Evolutionary conservation across 2,329 filamentous ascomycete species (phyloP), one percentile per base, ranked within the genome.

Genomic region (Lachnellula willkommii): DNA sequence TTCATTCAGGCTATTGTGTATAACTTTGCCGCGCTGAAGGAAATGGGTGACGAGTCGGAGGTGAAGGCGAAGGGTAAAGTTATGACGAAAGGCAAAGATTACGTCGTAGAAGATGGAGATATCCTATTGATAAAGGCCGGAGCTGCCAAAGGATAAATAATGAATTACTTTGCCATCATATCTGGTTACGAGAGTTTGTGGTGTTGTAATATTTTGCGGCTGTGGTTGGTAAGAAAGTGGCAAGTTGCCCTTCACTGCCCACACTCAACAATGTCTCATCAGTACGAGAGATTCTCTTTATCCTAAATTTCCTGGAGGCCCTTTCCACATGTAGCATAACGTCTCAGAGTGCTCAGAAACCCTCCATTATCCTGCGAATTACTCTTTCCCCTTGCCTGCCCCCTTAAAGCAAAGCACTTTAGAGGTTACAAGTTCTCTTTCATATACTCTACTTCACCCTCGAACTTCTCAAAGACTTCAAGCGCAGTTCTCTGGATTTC

Each of bases 71-170:
- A 93, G 74, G 94, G 94, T 68, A 99, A 99, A 80, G 74, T 99
- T 64, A 89, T 96, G 87, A 97, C 93, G 57, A 99, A 99, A 81
- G 94, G 94, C 71, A 97, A 97, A 79, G 93, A 97, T 51, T 97
- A 99, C 72, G 82, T 93, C 5, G 84, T 94, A 11, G 85, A 92
- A 71, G 90, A 95, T 69, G 90, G 89, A 50, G 90, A 69, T 53
- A 67, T 69, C 20, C 15, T 68, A 11, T 55, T 69, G 28, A 60
- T 69, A 24, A 69, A 69, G 35, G 64, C 64, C 43, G 67, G 67
- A 28, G 67, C 67, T 52, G 67, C 67, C 3, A 69, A 69, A 47
- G 65, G 60, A 62, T 69, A 66, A 47, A 57, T 40, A 47, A 58
- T 39, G 62, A 57, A 61, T 60, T 20, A 57, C 36, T 49, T 49